phyloP scores from a whole-genome alignment of 2,329 filamentous ascomycete genomes.

The Pseudogymnoascus destructans region DNA sequence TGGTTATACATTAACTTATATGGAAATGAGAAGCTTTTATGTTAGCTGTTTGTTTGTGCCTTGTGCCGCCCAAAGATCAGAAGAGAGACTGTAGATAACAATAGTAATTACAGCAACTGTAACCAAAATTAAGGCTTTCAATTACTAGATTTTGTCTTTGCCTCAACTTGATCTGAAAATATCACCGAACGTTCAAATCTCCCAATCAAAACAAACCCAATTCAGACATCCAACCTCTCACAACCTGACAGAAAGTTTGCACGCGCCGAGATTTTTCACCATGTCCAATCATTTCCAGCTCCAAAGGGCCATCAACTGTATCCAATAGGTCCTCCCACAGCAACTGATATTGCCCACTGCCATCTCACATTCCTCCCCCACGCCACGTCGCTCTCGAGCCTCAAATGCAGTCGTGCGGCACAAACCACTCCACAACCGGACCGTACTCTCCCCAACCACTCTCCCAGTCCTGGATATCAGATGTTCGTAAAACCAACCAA shows the following conservation, averaged over 20 bases:
- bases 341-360: not conserved
- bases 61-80: too few species aligned
- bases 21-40: conserved; percentile 6
- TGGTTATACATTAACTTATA: conserved; percentile 9
- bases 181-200: not conserved
- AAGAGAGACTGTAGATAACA: not conserved
- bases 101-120: not conserved
- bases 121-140: not conserved
- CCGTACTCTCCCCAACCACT: not conserved
- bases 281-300: not conserved
- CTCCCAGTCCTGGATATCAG: not conserved
- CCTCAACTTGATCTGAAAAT: not conserved
- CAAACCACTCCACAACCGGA: not conserved
- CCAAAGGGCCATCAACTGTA: too few species aligned
- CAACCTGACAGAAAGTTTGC: not conserved
- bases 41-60: not conserved
- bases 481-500: not conserved
- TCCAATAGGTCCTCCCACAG: not conserved
- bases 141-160: not conserved
- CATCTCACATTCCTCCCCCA: not conserved
- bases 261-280: not conserved
- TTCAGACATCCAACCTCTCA: not conserved
- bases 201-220: not conserved
- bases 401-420: not conserved
- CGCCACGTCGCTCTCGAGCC: not conserved